Evolutionary conservation across 1,284 basidiomycete genomes (phyloP).

Genomic region (Schizophyllum commune): DNA sequence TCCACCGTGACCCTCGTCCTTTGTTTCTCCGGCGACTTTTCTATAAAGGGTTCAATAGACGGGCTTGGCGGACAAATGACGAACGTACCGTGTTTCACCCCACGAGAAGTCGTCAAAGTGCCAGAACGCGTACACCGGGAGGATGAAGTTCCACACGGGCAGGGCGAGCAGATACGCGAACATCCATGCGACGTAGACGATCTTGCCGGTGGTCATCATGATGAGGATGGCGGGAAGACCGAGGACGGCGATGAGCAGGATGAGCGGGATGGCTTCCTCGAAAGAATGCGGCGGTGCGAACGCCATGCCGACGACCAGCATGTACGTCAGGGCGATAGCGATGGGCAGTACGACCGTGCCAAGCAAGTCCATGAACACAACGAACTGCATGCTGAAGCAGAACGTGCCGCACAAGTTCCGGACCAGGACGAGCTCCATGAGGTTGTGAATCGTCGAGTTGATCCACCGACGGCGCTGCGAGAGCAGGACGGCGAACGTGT

Average conservation of each 20-base stretch:
- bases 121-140: slow-evolving; percentile 93
- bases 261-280: slow-evolving; percentile 89
- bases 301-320: slow-evolving; percentile 78
- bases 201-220: slow-evolving; percentile 88
- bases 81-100: slow-evolving; percentile 85
- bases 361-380: slow-evolving; percentile 97
- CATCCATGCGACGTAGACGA: slow-evolving; percentile 98
- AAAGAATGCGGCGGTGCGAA: slow-evolving; percentile 80
- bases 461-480: slow-evolving; percentile 99
- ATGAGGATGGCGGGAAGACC: slow-evolving; percentile 93
- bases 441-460: slow-evolving; percentile 98
- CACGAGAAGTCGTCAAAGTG: slow-evolving; percentile 99
- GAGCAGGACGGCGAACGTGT: slow-evolving; percentile 88
- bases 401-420: slow-evolving; percentile 94
- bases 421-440: slow-evolving; percentile 98
- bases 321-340: slow-evolving; percentile 88
- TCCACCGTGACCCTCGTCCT: slow-evolving; percentile 69
- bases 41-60: slow-evolving; percentile 34
- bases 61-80: slow-evolving; percentile 4
- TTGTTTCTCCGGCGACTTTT: slow-evolving; percentile 88
- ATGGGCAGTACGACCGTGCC: slow-evolving; percentile 95
- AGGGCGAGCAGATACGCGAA: slow-evolving; percentile 87
- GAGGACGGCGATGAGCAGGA: slow-evolving; percentile 85
- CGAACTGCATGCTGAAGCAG: slow-evolving; percentile 97
- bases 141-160: slow-evolving; percentile 92